A percentile compares a stretch with the other conserved stretches of the same genome.
These are phyloP conservation scores for Alternaria metachromatica DNA, from an alignment of 2,329 filamentous ascomycete genomes.

Conservation along the genomic window DNA sequence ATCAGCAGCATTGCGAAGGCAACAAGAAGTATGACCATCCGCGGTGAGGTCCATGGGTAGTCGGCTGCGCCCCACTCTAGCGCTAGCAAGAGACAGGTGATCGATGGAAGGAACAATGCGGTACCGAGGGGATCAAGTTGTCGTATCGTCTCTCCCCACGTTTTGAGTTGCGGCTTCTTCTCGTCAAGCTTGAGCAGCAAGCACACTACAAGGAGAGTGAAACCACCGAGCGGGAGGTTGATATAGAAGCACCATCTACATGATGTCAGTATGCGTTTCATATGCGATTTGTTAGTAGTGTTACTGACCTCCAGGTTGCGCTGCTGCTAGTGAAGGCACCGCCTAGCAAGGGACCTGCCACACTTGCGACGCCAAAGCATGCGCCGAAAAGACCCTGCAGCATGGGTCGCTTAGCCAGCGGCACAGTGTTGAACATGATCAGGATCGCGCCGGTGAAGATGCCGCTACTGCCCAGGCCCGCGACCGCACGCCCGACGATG, in stretches of 20 bases:
- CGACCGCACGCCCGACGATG: constrained; percentile 41
- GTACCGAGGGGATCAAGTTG: constrained; percentile 54
- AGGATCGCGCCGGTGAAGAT: constrained; percentile 45
- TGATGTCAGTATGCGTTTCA: neutral
- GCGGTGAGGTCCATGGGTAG: constrained; percentile 51
- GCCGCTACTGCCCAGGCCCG: constrained; percentile 39
- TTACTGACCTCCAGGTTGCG: constrained; percentile 44
- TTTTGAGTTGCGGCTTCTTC: constrained; percentile 34
- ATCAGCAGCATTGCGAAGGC: constrained; percentile 50
- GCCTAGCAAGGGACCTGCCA: constrained; percentile 55
- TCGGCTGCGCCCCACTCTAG: constrained; percentile 57
- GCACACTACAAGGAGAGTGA: constrained; percentile 47
- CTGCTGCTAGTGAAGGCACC: constrained; percentile 52
- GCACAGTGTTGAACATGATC: constrained; percentile 44
- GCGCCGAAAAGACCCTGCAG: constrained; percentile 51
- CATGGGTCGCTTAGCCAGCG: constrained; percentile 53
- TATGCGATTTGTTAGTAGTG: neutral
- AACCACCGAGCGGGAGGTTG: constrained; percentile 60
- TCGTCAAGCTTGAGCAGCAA: constrained; percentile 44
- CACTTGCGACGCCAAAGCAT: constrained; percentile 47
- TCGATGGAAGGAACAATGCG: constrained; percentile 50
- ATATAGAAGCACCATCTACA: constrained; percentile 55
- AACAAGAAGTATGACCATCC: constrained; percentile 52
- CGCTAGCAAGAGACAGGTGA: constrained; percentile 55
- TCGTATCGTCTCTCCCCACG: constrained; percentile 40